phyloP scores from a whole-genome alignment of 2,329 filamentous ascomycete species.

The Colletotrichum abscissum region DNA sequence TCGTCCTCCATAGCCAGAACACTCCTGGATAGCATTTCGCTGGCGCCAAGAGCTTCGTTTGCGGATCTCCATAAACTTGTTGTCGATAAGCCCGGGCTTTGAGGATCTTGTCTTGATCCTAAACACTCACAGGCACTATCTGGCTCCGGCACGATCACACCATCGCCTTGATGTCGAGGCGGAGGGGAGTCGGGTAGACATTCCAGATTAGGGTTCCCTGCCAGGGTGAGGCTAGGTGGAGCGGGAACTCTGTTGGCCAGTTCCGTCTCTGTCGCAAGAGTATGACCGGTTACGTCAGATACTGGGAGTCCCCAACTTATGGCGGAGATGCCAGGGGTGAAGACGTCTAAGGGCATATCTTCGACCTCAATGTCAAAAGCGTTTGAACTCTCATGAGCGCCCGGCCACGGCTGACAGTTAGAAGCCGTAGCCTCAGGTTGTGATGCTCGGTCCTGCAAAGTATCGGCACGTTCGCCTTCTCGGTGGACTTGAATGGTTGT shows the following conservation, averaged over 20 bases:
- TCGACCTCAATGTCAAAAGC: background rate
- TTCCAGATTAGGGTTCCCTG: conserved; percentile 6
- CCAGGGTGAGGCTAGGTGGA: background rate
- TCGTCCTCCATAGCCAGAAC: conserved; percentile 35
- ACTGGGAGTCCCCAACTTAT: background rate
- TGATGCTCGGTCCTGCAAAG: background rate
- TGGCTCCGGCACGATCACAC: conserved; percentile 17
- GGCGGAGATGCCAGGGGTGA: background rate
- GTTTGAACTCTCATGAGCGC: background rate
- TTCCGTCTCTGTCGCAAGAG: background rate
- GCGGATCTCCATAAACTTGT: conserved; percentile 40
- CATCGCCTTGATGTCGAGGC: background rate
- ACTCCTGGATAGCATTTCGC: conserved; percentile 19
- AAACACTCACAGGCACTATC: conserved; percentile 8
- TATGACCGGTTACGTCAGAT: background rate
- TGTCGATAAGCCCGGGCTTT: background rate
- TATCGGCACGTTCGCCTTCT: background rate
- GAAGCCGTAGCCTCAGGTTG: background rate
- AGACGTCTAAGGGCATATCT: background rate
- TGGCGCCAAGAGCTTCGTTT: conserved; percentile 37
- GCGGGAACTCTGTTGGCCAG: background rate
- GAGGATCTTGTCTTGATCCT: background rate
- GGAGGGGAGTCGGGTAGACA: background rate
- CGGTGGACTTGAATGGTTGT: conserved; percentile 4
- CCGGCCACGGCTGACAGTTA: background rate